Conservation (phyloP, 495 filamentous ascomycete genomes). For the Aspergillus panamensis region DNA sequence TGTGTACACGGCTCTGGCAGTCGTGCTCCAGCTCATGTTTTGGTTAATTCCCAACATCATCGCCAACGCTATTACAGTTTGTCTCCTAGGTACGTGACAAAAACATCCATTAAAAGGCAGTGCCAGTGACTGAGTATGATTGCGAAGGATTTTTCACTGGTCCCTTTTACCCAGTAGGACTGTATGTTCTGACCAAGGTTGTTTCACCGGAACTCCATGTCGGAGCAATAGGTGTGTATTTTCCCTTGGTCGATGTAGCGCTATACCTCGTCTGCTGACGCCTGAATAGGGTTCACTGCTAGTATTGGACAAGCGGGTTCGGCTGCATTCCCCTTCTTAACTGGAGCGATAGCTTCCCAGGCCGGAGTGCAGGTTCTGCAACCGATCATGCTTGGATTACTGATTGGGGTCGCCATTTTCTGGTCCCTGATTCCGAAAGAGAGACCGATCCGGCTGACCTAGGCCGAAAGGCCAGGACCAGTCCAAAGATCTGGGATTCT, state of each 20-base stretch:
- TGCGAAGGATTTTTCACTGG: constrained; percentile 27
- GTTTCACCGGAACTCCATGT: constrained; percentile 40
- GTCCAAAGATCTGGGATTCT: too few relatives aligned
- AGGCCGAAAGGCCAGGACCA: too few relatives aligned
- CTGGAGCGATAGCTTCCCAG: constrained; percentile 44
- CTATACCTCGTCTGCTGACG: constrained; percentile 7
- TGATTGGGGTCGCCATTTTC: constrained; percentile 38
- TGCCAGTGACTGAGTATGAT: constrained; percentile 4
- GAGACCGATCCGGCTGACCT: constrained; percentile 12
- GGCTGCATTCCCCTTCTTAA: constrained; percentile 49
- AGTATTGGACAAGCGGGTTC: constrained; percentile 49
- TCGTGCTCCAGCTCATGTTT: constrained; percentile 50
- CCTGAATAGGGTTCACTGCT: constrained; percentile 38
- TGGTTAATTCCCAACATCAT: constrained; percentile 52
- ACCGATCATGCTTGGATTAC: constrained; percentile 46
- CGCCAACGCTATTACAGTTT: constrained; percentile 59
- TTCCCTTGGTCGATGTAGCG: neutral
- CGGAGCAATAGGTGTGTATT: constrained; percentile 26
- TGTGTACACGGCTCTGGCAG: constrained; percentile 39
- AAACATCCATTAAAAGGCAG: neutral
- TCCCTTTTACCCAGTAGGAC: constrained; percentile 40
- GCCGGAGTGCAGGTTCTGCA: constrained; percentile 48
- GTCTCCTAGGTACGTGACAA: constrained; percentile 52
- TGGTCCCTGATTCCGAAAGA: constrained; percentile 45
- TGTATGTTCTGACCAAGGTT: constrained; percentile 32